phyloP scores from a whole-genome alignment of 305 asterid genomes.

The Rubia tinctorum region DNA sequence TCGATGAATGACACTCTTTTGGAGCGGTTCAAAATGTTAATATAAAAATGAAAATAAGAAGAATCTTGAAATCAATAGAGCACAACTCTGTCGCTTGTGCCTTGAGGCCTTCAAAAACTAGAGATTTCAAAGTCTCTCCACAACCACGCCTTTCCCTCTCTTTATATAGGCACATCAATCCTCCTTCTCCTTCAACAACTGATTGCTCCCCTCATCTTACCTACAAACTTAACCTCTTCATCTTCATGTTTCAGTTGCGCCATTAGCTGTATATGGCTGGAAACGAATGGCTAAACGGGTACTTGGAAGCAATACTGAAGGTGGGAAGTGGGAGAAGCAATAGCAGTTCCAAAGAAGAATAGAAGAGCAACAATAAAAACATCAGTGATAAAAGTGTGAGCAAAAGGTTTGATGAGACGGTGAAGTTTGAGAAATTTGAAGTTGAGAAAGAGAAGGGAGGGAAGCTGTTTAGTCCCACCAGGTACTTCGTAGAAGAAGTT shows the following conservation, averaged over 20 bases:
- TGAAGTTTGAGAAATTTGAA: conserved; percentile 28
- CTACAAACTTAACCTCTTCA: not conserved
- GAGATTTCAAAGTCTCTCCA: conserved; percentile 17
- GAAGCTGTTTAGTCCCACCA: conserved; percentile 50
- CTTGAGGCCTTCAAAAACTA: conserved; percentile 23
- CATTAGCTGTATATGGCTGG: conserved; percentile 33
- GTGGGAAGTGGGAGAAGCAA: conserved; percentile 35
- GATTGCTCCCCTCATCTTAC: not conserved
- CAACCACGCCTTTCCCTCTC: not conserved
- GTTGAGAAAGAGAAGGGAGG: conserved; percentile 34
- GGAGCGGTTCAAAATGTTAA: too few species aligned
- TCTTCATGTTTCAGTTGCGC: not conserved
- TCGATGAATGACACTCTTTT: too few species aligned
- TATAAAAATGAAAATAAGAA: not conserved
- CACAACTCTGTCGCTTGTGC: not conserved
- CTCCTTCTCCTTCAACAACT: not conserved
- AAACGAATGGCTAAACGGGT: conserved; percentile 72
- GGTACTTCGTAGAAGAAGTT: conserved; percentile 67
- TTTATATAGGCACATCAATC: not conserved
- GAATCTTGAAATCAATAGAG: not conserved
- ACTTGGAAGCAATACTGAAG: conserved; percentile 73
- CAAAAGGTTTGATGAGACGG: conserved; percentile 35
- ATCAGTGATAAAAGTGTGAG: conserved; percentile 1
- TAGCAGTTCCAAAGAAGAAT: conserved; percentile 22
- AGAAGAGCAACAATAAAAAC: conserved; percentile 19